phyloP scores from a whole-genome alignment of 768 basidiomycete species.

The Termitomyces sp. region DNA sequence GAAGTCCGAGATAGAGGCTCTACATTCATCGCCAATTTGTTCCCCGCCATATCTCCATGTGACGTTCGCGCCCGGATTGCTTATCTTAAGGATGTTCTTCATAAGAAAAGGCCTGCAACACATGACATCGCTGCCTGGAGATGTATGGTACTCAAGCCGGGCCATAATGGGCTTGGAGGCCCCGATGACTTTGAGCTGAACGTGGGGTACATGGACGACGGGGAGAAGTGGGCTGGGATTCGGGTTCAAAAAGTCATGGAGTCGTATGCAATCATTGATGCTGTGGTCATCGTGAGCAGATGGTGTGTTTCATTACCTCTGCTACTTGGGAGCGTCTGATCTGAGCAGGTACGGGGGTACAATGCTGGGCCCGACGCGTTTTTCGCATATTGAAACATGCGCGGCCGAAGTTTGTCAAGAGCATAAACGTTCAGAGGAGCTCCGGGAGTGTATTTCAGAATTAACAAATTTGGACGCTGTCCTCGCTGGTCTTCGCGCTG shows the following conservation, averaged over 20 bases:
- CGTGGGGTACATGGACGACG: constrained; percentile 67
- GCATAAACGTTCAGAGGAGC: constrained; percentile 64
- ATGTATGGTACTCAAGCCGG: constrained; percentile 65
- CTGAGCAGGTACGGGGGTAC: constrained; percentile 70
- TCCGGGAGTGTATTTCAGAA: constrained; percentile 54
- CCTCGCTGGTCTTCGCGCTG: constrained; percentile 48
- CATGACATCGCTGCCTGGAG: constrained; percentile 80
- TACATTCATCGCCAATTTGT: constrained; percentile 63
- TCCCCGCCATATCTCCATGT: constrained; percentile 42
- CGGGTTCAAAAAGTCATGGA: constrained; percentile 65
- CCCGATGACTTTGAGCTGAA: constrained; percentile 73
- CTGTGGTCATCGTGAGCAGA: constrained; percentile 73
- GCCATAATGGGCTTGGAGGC: constrained; percentile 59
- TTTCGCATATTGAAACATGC: constrained; percentile 75
- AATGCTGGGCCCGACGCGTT: constrained; percentile 70
- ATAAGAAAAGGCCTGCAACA: constrained; percentile 51
- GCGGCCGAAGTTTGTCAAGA: constrained; percentile 65
- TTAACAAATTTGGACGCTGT: constrained; percentile 58
- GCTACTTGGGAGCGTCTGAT: neutral
- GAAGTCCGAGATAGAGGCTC: constrained; percentile 76
- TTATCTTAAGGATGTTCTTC: constrained; percentile 52
- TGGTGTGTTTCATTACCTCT: constrained; percentile 40
- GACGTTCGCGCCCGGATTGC: constrained; percentile 46
- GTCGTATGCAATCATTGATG: constrained; percentile 65
- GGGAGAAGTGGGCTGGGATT: constrained; percentile 67